Conservation (phyloP, 2,329 filamentous ascomycete genomes). For the Penicillium brevicompactum region DNA sequence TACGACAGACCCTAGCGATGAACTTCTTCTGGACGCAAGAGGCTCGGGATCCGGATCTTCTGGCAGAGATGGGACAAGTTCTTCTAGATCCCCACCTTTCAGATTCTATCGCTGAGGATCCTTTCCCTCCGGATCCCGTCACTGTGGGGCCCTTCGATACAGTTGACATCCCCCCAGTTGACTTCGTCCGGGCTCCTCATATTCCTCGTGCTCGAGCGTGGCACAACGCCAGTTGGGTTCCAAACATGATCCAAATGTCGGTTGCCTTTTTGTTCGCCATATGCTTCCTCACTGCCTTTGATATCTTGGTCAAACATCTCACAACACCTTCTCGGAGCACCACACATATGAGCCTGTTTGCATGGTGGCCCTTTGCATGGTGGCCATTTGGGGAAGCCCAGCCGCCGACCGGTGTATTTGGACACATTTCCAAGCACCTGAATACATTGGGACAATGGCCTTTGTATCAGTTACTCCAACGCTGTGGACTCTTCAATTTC, state of each 20-base stretch:
- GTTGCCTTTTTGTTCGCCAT: not conserved
- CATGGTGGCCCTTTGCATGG: not conserved
- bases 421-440: not conserved
- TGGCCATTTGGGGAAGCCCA: not conserved
- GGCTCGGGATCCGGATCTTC: not conserved
- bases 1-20: constrained; percentile 1
- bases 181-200: too few species aligned
- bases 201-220: too few species aligned
- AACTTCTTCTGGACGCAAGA: constrained; percentile 2
- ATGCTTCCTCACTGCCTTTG: not conserved
- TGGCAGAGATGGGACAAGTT: not conserved
- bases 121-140: not conserved
- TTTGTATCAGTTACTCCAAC: not conserved
- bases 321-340: not conserved
- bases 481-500: not conserved
- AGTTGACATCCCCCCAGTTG: too few species aligned
- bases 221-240: too few species aligned
- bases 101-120: not conserved
- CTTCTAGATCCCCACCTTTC: not conserved
- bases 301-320: not conserved
- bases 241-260: not conserved
- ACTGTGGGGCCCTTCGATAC: too few species aligned
- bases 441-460: not conserved
- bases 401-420: not conserved
- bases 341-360: not conserved